Evolutionary conservation across 495 filamentous ascomycete species (phyloP).

Genomic region (Durotheca rogersii): DNA sequence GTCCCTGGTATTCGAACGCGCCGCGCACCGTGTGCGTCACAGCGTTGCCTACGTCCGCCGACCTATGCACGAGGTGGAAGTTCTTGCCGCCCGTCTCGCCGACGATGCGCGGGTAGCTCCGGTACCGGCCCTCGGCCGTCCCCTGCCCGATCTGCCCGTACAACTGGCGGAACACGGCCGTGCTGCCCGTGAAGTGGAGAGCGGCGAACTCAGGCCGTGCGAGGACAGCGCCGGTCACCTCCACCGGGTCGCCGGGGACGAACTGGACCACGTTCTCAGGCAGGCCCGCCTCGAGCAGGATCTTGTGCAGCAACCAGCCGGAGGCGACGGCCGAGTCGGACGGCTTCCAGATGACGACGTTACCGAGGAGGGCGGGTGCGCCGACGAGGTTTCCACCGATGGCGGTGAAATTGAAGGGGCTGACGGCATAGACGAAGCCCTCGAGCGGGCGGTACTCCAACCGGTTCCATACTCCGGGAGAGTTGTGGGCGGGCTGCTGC

Average conservation of each 20-base stretch:
- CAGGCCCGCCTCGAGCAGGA: constrained; percentile 84
- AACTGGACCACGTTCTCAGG: constrained; percentile 81
- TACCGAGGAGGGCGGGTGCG: constrained; percentile 75
- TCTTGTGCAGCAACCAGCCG: constrained; percentile 75
- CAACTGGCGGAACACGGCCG: constrained; percentile 74
- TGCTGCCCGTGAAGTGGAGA: constrained; percentile 80
- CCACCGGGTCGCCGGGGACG: constrained; percentile 72
- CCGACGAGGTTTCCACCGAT: constrained; percentile 77
- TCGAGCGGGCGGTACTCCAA: constrained; percentile 81
- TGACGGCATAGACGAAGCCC: constrained; percentile 84
- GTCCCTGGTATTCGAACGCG: constrained; percentile 87
- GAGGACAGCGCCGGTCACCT: constrained; percentile 68
- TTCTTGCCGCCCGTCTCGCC: constrained; percentile 92
- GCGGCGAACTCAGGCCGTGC: constrained; percentile 70
- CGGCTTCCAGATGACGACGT: constrained; percentile 89
- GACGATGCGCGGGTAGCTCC: constrained; percentile 76
- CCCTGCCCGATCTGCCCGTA: constrained; percentile 70
- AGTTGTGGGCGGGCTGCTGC: constrained; percentile 76
- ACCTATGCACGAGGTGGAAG: constrained; percentile 78
- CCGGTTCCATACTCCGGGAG: constrained; percentile 78
- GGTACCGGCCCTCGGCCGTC: constrained; percentile 66
- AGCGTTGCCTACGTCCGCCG: constrained; percentile 74
- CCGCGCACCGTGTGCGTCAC: constrained; percentile 79
- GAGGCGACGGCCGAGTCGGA: constrained; percentile 74
- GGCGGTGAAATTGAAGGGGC: constrained; percentile 89